These are phyloP conservation scores for Lasiodiplodia sp. DNA, from an alignment of 2,329 filamentous ascomycete genomes.

Conservation along the genomic window DNA sequence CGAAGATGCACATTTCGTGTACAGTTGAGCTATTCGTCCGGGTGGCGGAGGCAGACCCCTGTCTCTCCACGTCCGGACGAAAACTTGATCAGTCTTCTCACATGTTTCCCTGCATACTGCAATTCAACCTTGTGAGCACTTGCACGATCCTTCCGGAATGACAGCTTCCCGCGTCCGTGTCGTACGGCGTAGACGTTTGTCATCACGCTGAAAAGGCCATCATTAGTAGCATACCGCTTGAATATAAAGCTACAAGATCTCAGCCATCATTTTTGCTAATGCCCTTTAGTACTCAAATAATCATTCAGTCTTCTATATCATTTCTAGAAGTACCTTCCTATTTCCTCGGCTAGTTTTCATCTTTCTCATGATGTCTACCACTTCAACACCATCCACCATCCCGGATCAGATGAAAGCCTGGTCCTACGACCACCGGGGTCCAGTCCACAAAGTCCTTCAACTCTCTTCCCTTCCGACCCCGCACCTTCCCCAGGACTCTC, in stretches of 20 bases:
- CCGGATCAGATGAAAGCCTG: constrained; percentile 35
- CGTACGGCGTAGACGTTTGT: neutral
- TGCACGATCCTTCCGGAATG: constrained; percentile 8
- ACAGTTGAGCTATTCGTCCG: neutral
- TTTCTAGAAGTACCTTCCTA: neutral
- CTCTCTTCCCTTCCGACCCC: constrained; percentile 3
- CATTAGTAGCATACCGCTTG: neutral
- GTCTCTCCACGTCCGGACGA: constrained; percentile 1
- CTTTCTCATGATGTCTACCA: neutral
- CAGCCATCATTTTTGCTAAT: neutral
- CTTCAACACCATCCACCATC: neutral
- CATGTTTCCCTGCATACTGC: neutral
- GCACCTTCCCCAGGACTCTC: neutral
- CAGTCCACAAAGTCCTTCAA: neutral
- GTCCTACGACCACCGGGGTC: constrained; percentile 32
- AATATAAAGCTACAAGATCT: neutral
- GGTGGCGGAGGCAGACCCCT: neutral
- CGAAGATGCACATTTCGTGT: neutral
- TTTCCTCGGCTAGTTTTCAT: neutral
- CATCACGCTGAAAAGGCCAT: neutral
- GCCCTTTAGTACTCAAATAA: neutral
- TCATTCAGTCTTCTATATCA: neutral
- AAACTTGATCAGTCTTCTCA: neutral
- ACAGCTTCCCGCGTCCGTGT: neutral
- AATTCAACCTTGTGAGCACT: neutral